phyloP scores from a whole-genome alignment of 2,329 filamentous ascomycete species.

The Fusarium avenaceum region DNA sequence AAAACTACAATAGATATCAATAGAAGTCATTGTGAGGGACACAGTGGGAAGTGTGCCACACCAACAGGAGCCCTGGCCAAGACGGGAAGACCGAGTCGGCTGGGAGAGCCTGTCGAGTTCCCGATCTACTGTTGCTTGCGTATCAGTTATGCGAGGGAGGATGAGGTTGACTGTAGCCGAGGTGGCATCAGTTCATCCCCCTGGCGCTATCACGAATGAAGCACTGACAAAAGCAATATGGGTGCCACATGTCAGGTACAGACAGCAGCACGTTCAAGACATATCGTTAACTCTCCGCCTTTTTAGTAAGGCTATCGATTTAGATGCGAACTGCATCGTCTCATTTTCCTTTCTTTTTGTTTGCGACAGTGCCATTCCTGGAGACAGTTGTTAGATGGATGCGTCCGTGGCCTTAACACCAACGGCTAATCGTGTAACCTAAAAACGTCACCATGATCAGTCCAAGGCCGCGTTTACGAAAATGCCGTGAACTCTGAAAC shows the following conservation, averaged over 20 bases:
- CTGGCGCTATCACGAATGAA: not conserved
- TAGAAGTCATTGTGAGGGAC: not conserved
- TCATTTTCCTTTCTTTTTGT: no score
- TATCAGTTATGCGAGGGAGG: not conserved
- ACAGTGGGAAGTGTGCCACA: constrained; percentile 1
- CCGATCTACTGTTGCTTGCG: not conserved
- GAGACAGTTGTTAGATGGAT: no score
- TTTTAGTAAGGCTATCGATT: not conserved
- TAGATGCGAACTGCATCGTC: not conserved
- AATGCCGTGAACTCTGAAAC: not conserved
- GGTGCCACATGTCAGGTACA: not conserved
- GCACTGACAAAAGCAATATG: not conserved
- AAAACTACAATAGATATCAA: not conserved
- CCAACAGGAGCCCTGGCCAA: not conserved
- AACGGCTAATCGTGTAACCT: no score
- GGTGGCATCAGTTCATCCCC: not conserved
- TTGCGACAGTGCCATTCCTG: no score
- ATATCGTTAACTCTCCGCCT: not conserved
- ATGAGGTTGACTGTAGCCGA: constrained; percentile 5
- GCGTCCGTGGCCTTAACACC: not conserved
- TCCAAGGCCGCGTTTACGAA: not conserved
- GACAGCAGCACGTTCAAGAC: not conserved
- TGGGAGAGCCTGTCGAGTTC: not conserved
- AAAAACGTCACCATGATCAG: no score
- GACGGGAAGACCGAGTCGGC: not conserved